phyloP scores from a whole-genome alignment of 2,329 filamentous ascomycete species.

The Chrysosphaeria jannelii region DNA sequence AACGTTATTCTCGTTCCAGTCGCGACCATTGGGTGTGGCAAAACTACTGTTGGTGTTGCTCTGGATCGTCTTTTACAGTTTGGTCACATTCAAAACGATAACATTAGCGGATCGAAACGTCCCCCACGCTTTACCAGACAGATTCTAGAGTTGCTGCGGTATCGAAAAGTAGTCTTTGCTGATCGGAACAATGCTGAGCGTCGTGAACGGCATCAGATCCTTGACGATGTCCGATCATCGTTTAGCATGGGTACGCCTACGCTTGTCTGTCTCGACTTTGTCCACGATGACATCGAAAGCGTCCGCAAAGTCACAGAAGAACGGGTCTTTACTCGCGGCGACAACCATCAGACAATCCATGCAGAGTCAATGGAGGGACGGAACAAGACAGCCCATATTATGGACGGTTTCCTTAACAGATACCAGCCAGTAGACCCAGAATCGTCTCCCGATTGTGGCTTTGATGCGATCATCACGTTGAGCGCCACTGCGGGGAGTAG shows the following conservation, averaged over 20 bases:
- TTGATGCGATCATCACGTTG: constrained; percentile 63
- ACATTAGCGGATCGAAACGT: constrained; percentile 54
- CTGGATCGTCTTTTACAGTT: constrained; percentile 61
- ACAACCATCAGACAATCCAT: constrained; percentile 95
- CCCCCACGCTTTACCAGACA: constrained; percentile 49
- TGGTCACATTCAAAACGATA: constrained; percentile 91
- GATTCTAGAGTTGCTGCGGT: constrained; percentile 31
- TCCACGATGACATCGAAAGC: constrained; percentile 45
- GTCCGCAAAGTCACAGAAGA: constrained; percentile 48
- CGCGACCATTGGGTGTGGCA: constrained; percentile 84
- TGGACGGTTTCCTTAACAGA: constrained; percentile 73
- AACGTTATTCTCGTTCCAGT: constrained; percentile 70
- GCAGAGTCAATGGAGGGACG: too few species aligned
- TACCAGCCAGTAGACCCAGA: constrained; percentile 51
- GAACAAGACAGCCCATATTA: constrained; percentile 56
- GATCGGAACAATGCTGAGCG: constrained; percentile 84
- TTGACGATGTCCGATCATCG: constrained; percentile 40
- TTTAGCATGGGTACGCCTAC: constrained; percentile 27
- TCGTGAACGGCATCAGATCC: constrained; percentile 65
- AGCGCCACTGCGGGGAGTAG: constrained; percentile 52
- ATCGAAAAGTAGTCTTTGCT: constrained; percentile 47
- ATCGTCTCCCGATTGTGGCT: constrained; percentile 42
- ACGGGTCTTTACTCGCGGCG: constrained; percentile 57
- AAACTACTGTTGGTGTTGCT: constrained; percentile 72
- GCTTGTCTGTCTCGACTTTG: constrained; percentile 68